Conservation (phyloP, 176 grass and related monocot genomes). For the Rhipidocladum racemiflorum region DNA sequence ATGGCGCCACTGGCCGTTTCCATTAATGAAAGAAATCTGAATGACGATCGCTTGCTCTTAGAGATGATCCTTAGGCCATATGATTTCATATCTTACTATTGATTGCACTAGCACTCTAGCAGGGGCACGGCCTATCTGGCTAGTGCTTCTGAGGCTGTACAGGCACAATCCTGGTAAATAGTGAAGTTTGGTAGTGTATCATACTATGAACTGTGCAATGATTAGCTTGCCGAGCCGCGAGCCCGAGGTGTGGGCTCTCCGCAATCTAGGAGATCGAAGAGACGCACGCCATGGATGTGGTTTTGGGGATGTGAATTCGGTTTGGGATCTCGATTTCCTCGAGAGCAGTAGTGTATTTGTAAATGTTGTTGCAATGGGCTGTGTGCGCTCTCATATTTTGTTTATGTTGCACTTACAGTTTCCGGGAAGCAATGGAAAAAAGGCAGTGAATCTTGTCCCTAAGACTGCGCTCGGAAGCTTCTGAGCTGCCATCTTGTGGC, state of each 20-base stretch:
- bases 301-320: slow-evolving; percentile 10
- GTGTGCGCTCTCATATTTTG: neutral
- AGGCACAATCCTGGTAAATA: neutral
- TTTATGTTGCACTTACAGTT: slow-evolving; percentile 16
- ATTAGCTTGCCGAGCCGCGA: neutral
- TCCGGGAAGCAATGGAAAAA: slow-evolving; percentile 26
- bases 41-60: neutral
- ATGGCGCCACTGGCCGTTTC: neutral
- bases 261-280: slow-evolving; percentile 19
- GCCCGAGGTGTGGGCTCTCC: slow-evolving; percentile 22
- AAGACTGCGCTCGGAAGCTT: slow-evolving; percentile 44
- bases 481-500: slow-evolving; percentile 44
- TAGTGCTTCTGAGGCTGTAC: neutral
- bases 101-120: neutral
- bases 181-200: neutral
- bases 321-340: slow-evolving; percentile 47
- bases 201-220: slow-evolving; percentile 2
- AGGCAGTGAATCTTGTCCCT: neutral
- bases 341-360: slow-evolving; percentile 17
- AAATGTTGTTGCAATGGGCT: neutral
- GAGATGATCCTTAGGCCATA: neutral
- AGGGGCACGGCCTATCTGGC: slow-evolving; percentile 22
- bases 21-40: neutral
- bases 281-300: slow-evolving; percentile 36
- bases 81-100: neutral